Conservation (phyloP, 2,329 filamentous ascomycete genomes). For the Aspergillus sp. region DNA sequence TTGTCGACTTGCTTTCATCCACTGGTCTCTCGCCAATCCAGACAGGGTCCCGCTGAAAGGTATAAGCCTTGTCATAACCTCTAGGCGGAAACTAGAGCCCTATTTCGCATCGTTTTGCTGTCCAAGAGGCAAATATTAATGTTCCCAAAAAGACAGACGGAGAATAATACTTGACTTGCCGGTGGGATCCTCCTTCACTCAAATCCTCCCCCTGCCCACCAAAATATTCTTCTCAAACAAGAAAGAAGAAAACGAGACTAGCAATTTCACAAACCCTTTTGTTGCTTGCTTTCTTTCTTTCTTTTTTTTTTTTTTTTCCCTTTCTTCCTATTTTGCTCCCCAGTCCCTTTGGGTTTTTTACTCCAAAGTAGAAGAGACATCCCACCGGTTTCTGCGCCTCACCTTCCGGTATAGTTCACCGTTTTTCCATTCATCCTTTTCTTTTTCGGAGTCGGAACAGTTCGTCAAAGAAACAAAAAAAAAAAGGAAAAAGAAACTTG, state of each 20-base stretch:
- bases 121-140: not conserved
- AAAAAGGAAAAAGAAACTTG: conserved; percentile 2
- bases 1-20: too few relatives aligned
- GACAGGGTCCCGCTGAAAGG: conserved; percentile 7
- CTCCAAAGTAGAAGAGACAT: conserved; percentile 3
- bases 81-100: conserved; percentile 3
- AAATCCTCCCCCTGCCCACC: too few relatives aligned
- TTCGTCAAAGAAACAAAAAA: conserved; percentile 5
- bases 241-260: too few relatives aligned
- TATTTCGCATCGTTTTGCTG: not conserved
- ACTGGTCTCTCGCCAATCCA: not conserved
- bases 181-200: too few relatives aligned
- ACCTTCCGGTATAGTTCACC: conserved; percentile 24
- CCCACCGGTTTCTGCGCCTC: conserved; percentile 15
- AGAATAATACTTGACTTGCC: too few relatives aligned
- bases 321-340: not conserved
- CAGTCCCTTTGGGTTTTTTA: not conserved
- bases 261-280: not conserved
- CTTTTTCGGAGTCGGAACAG: conserved; percentile 5
- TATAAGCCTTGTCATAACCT: conserved; percentile 20
- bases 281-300: not conserved
- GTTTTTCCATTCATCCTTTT: conserved; percentile 11
- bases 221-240: too few relatives aligned
- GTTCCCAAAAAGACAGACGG: not conserved
- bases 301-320: not conserved